Evolutionary conservation across 306 rosid species (phyloP), one percentile per base, ranked within the genome.

Genomic region (Vigna unguiculata): DNA sequence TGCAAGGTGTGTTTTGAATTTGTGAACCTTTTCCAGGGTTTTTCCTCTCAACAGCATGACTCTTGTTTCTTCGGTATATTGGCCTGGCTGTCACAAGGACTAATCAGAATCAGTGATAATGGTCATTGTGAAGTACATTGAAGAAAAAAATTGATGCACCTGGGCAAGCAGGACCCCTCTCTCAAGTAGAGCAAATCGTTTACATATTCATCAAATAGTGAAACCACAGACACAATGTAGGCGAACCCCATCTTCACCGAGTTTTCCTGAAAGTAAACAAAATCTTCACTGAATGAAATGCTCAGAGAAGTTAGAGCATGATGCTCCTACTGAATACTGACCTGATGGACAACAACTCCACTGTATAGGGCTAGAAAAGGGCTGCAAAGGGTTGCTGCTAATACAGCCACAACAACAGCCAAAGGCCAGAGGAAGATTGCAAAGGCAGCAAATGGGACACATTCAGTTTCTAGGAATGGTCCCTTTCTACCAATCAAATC

Each of bases 401-500:
- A 61, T 45, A 91, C 84, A 0, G 91, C 87, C 32, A 80, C 90
- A n/a, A 89, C 48, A 36, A 93, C 93, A 22, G 93, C 96, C 78
- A 93, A 64, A 67, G 98, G 98, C 96, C 98, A 93, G 16, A 93
- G 85, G 58, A 90, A 58, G 71, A 93, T 90, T 49, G 96, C 90
- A 70, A 93, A 85, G 51, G 88, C 96, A 25, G 98, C 98, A 80
- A 93, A 93, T 34, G 96, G 96, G 34, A 93, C 91, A 66, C 98
- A 93, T 30, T 85, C 90, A 0, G 91, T 78, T 85, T 93, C 98
- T 82, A 88, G 46, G 82, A 93, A 93, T 47, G 98, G 96, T 72
- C 98, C 98, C 69, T 86, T 93, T 74, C 98, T 85, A 65, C 94
- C 98, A 65, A 93, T 69, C 84, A 90, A 81, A 73, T 93, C 98